Percentiles rank a stretch among this genome's conserved stretches.
These are phyloP conservation scores for Globisporangium rhizosaccharum DNA, from an alignment of 352 stramenopile genomes.

Conservation along the genomic window DNA sequence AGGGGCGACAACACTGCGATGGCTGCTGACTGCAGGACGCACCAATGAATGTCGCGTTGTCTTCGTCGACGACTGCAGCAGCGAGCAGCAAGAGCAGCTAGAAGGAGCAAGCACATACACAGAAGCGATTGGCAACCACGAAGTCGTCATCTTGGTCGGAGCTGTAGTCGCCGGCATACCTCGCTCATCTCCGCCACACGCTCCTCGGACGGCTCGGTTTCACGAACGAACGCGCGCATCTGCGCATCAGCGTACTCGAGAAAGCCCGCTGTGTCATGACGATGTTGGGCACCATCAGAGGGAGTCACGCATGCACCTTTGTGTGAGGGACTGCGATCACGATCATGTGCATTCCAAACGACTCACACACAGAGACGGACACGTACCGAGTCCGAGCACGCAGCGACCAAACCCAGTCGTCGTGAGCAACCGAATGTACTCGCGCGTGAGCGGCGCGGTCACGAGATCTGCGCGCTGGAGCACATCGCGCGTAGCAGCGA, in stretches of 20 bases:
- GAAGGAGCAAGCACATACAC: background rate
- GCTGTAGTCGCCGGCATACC: slow-evolving; percentile 14
- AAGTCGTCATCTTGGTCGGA: background rate
- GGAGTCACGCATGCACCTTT: background rate
- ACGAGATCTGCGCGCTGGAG: background rate
- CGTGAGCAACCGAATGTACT: slow-evolving; percentile 19
- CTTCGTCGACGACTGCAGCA: slow-evolving; percentile 59
- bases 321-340: background rate
- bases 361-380: no score
- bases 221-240: slow-evolving; percentile 40
- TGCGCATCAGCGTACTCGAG: slow-evolving; percentile 41
- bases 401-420: slow-evolving; percentile 57
- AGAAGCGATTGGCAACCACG: no score
- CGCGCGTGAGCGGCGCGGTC: background rate
- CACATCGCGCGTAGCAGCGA: slow-evolving; percentile 12
- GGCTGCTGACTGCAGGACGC: slow-evolving; percentile 1
- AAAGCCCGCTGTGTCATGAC: slow-evolving; percentile 45
- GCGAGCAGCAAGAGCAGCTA: slow-evolving; percentile 48
- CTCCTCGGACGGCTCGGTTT: slow-evolving; percentile 18
- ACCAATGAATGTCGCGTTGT: slow-evolving; percentile 79
- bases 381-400: slow-evolving; percentile 61
- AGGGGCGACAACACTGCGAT: no score
- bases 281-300: background rate
- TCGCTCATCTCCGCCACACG: slow-evolving; percentile 35
- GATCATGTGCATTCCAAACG: background rate